Evolutionary conservation across 257 asterid genomes (phyloP), one percentile per base, ranked within the genome.

Genomic region (Cynanchum wilfordii): DNA sequence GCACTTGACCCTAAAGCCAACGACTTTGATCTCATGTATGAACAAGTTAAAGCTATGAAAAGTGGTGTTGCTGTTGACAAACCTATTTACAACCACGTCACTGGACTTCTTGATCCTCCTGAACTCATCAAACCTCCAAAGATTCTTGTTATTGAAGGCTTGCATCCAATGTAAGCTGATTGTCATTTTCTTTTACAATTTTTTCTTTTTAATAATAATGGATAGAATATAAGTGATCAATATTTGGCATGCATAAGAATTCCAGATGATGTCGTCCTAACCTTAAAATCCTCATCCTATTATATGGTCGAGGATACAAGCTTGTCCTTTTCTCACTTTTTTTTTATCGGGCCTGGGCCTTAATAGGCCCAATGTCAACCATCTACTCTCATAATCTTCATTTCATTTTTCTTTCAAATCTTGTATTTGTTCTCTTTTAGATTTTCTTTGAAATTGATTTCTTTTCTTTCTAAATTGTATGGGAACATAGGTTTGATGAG

Each of bases 1-100:
- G 99, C 99, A 13, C 95, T 95, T 60, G 97, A 95, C 64, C 99
- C 99, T 0, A 85, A 83, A 74, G 99, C 99, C 25, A 95, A 95
- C 3, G 74, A 95, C 45, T 95, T 95, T 72, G 98, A 95, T 70
- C 96, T 90, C 5, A 95, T 95, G 99, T 92, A 89, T 29, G 87
- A 92, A 17, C 99, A 95, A 71, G 96, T 95, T 50, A 92, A 90
- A 79, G 95, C 97, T 0, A 72, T 95, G 50, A 95, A 95, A 64
- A 85, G 79, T 0, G 99, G 99, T 0, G 64, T 71, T 20, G 75
- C 98, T 3, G 90, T 95, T 15, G 83, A 95, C 0, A 95, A 95
- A 47, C 99, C 97, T 3, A 95, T 95, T 54, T 95, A 95, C 60
- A 95, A 95, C 16, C 98, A 95, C 66, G 99, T 92, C 60, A 81